Evolutionary conservation across 2,329 filamentous ascomycete species (phyloP).

Genomic region (Aspergillus carbonarius): DNA sequence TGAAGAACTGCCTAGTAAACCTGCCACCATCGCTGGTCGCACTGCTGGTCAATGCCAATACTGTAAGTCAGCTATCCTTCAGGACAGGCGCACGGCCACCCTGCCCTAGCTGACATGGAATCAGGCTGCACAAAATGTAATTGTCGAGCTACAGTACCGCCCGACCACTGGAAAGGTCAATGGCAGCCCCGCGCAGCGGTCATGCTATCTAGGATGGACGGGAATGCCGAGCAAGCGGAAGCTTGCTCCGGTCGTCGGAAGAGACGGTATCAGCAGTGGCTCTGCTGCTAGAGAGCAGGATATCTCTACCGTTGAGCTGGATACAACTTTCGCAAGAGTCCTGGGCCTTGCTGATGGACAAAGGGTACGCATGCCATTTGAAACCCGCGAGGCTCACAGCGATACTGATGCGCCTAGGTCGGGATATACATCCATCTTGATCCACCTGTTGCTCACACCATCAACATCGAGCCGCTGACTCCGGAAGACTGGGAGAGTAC

Average conservation of each 20-base stretch:
- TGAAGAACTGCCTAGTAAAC: constrained; percentile 95
- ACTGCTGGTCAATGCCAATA: constrained; percentile 83
- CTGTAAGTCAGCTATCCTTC: constrained; percentile 57
- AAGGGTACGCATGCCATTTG: constrained; percentile 57
- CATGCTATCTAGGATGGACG: constrained; percentile 91
- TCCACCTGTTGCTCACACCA: constrained; percentile 84
- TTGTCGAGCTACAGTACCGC: constrained; percentile 84
- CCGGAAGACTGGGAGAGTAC: constrained; percentile 92
- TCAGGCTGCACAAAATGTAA: constrained; percentile 89
- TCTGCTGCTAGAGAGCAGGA: constrained; percentile 69
- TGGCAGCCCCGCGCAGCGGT: constrained; percentile 58
- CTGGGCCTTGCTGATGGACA: constrained; percentile 78
- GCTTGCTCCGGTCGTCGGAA: constrained; percentile 68
- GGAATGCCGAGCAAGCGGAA: constrained; percentile 94
- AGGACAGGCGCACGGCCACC: constrained; percentile 18
- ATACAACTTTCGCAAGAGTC: constrained; percentile 76
- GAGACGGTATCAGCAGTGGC: constrained; percentile 68
- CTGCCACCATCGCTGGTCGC: constrained; percentile 81
- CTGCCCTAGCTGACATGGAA: not conserved
- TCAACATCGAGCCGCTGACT: constrained; percentile 95
- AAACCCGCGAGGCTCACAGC: constrained; percentile 24
- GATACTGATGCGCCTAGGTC: constrained; percentile 48
- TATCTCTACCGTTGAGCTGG: constrained; percentile 75
- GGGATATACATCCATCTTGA: constrained; percentile 75
- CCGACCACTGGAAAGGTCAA: constrained; percentile 55